Percentiles rank a stretch among this genome's conserved stretches.
Conservation (phyloP, 495 filamentous ascomycete species). For the Penicillium alfredii region DNA sequence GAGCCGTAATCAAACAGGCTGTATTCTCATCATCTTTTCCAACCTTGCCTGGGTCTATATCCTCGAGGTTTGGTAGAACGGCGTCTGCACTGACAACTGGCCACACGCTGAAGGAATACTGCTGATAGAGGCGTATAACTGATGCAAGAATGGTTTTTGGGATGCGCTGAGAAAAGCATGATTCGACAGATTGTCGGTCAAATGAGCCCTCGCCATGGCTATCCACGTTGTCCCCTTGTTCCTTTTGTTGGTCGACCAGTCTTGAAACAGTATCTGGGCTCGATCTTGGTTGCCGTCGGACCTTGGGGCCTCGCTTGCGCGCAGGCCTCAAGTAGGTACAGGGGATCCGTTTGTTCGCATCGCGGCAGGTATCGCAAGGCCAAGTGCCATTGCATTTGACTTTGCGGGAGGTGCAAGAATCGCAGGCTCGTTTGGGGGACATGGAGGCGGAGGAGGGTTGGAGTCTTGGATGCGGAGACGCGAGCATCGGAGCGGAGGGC, state of each 20-base stretch:
- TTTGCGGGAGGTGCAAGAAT: conserved; percentile 29
- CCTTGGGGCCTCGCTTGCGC: conserved; percentile 27
- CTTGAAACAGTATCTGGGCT: too few species aligned
- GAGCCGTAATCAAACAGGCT: conserved; percentile 19
- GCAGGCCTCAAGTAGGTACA: conserved; percentile 30
- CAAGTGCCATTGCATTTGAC: conserved; percentile 29
- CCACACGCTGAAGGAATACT: conserved; percentile 29
- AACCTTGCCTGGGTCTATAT: conserved; percentile 6
- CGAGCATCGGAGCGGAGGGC: not conserved
- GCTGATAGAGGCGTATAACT: conserved; percentile 19
- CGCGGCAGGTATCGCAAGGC: conserved; percentile 26
- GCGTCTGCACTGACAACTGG: conserved; percentile 22
- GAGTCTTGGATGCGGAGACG: conserved; percentile 3
- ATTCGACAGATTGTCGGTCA: not conserved
- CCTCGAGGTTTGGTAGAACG: conserved; percentile 13
- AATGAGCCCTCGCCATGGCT: too few species aligned
- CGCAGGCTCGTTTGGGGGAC: conserved; percentile 29
- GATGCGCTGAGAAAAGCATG: conserved; percentile 1
- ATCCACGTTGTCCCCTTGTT: too few species aligned
- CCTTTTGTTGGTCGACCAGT: too few species aligned
- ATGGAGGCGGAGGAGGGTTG: conserved; percentile 9
- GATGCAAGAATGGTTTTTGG: conserved; percentile 7
- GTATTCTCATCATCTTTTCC: conserved; percentile 3
- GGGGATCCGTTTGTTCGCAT: conserved; percentile 12
- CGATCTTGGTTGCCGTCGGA: too few species aligned